phyloP scores from a whole-genome alignment of 257 asterid species.

The Solanum sitiens region DNA sequence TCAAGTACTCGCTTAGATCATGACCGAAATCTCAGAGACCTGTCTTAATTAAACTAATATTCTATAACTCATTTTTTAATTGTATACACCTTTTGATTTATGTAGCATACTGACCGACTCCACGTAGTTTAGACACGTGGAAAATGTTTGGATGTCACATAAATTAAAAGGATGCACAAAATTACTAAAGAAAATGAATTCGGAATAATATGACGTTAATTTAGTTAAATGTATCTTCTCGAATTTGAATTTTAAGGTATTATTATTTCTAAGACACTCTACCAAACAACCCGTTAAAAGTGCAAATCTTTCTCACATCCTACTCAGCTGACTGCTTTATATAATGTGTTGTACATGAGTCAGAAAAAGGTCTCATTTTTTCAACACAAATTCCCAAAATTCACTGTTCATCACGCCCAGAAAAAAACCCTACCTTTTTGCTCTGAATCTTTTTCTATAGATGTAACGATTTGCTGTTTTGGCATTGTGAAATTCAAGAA shows the following conservation, averaged over 20 bases:
- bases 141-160: neutral
- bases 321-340: neutral
- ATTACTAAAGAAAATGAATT: neutral
- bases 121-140: neutral
- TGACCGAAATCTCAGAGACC: too few relatives aligned
- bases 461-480: neutral
- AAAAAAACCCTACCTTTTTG: neutral
- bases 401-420: neutral
- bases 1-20: too few relatives aligned
- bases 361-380: neutral
- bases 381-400: neutral
- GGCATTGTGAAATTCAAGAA: neutral
- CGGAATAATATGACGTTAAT: rapidly evolving
- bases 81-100: too few relatives aligned
- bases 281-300: neutral
- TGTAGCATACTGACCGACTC: rapidly evolving
- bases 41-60: too few relatives aligned
- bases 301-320: neutral
- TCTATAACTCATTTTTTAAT: too few relatives aligned
- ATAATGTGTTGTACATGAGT: neutral
- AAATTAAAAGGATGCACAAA: neutral
- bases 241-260: too few relatives aligned
- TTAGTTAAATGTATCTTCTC: too few relatives aligned
- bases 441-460: neutral
- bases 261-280: too few relatives aligned